Percentiles rank a stretch among this genome's conserved stretches.
Evolutionary conservation across 1,139 yeast genomes (phyloP).

Genomic region (Kurtzmaniella quercitrusa): DNA sequence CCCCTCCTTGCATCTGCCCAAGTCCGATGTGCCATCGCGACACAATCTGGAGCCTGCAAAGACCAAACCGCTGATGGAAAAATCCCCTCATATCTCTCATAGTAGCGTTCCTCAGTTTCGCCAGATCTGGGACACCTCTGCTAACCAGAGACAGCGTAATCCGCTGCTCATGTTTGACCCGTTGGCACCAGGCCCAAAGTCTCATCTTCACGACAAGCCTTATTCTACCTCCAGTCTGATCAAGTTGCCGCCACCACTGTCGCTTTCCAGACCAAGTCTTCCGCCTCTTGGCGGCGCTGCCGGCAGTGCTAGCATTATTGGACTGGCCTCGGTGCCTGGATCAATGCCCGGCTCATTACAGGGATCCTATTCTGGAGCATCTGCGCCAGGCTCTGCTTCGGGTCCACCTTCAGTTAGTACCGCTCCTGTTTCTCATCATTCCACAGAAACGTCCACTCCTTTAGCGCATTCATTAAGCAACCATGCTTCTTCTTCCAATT

Average conservation of each 20-base stretch:
- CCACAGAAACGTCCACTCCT: conserved; percentile 1
- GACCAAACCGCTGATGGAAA: not conserved
- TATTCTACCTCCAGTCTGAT: not conserved
- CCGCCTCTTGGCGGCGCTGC: conserved; percentile 6
- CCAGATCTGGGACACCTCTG: conserved; percentile 32
- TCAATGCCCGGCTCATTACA: conserved; percentile 6
- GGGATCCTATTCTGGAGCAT: conserved; percentile 5
- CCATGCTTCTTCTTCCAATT: conserved; percentile 5
- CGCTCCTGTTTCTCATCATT: conserved; percentile 9
- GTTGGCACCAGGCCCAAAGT: conserved; percentile 26
- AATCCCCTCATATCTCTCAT: not conserved
- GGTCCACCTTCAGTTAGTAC: not conserved
- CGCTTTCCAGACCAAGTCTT: conserved; percentile 10
- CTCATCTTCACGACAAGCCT: not conserved
- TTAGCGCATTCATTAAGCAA: not conserved
- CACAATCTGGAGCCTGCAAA: conserved; percentile 2
- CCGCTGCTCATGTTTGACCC: conserved; percentile 38
- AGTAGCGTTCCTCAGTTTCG: conserved; percentile 29
- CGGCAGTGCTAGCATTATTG: not conserved
- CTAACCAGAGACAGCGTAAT: conserved; percentile 23
- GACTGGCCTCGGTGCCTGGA: not conserved
- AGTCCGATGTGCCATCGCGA: not conserved
- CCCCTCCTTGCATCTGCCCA: conserved; percentile 11
- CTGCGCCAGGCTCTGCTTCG: conserved; percentile 4
- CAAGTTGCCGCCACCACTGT: conserved; percentile 20